Percentiles rank a stretch among this genome's conserved stretches.
Evolutionary conservation across 768 basidiomycete species (phyloP).

Genomic region (Clavaria fumosa): DNA sequence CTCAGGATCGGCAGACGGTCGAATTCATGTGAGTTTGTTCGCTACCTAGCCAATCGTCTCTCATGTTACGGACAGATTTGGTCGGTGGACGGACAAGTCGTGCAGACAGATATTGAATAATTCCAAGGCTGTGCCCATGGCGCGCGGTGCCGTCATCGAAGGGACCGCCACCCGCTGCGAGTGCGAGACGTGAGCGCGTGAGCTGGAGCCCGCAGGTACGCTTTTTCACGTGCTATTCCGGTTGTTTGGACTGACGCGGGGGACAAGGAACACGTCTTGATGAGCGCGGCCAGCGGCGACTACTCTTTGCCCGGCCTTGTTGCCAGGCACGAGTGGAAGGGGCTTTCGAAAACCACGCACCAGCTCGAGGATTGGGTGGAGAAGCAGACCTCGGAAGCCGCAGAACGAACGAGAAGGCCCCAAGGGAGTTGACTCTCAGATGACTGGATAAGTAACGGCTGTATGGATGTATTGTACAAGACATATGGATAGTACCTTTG

Average conservation of each 20-base stretch:
- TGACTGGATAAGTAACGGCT: no score
- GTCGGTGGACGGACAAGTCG: conserved; percentile 80
- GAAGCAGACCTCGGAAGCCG: conserved; percentile 21
- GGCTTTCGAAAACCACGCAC: conserved; percentile 54
- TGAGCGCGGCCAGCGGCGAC: conserved; percentile 84
- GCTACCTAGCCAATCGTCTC: conserved; percentile 4
- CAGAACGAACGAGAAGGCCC: background rate
- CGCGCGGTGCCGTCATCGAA: conserved; percentile 50
- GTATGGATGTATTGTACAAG: no score
- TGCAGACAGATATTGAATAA: conserved; percentile 81
- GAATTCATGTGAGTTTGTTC: conserved; percentile 48
- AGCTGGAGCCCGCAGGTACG: conserved; percentile 81
- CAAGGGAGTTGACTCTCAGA: no score
- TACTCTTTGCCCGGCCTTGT: conserved; percentile 54
- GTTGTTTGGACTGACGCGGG: background rate
- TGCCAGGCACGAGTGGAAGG: conserved; percentile 95
- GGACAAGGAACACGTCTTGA: conserved; percentile 65
- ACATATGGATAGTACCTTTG: no score
- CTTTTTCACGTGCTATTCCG: conserved; percentile 2
- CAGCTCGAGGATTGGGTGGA: conserved; percentile 64
- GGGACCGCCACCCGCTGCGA: conserved; percentile 21
- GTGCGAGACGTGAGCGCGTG: conserved; percentile 86
- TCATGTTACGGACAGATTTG: conserved; percentile 47
- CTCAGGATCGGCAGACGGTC: conserved; percentile 80
- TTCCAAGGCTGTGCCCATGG: conserved; percentile 50